Conservation (phyloP, 225 moss, liverwort and hornwort species). For the Physcomitrium patens region DNA sequence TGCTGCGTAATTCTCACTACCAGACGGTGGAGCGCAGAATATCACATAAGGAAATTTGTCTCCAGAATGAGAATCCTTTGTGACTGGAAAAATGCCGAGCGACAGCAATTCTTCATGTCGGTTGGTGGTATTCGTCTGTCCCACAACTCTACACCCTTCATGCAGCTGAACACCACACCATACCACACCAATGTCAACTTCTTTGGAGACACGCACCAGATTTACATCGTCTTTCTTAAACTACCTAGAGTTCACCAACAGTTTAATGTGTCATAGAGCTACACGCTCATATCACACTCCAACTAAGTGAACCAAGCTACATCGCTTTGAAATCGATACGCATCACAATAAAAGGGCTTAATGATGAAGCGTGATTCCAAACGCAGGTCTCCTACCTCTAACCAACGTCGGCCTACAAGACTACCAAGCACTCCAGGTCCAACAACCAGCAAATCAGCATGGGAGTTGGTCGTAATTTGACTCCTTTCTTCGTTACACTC, state of each 20-base stretch:
- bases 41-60: constrained; percentile 87
- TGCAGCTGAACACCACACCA: constrained; percentile 40
- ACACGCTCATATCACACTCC: background rate
- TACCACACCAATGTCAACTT: constrained; percentile 10
- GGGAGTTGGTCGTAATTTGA: background rate
- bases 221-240: background rate
- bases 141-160: constrained; percentile 76
- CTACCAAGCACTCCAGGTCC: constrained; percentile 95
- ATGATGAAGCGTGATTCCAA: background rate
- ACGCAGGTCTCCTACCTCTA: constrained; percentile 54
- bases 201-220: background rate
- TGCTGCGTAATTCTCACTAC: constrained; percentile 80
- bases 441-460: constrained; percentile 61
- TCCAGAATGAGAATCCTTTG: constrained; percentile 54
- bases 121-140: constrained; percentile 82
- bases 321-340: background rate
- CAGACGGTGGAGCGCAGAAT: constrained; percentile 95
- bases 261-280: background rate
- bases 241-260: background rate
- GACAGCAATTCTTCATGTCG: constrained; percentile 73
- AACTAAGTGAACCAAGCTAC: background rate
- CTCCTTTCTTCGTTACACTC: constrained; percentile 11
- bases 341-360: constrained; percentile 1
- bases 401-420: constrained; percentile 77
- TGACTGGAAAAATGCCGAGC: constrained; percentile 76